These are phyloP conservation scores for Astragalus membranaceus DNA, from an alignment of 306 rosid genomes.

Conservation along the genomic window DNA sequence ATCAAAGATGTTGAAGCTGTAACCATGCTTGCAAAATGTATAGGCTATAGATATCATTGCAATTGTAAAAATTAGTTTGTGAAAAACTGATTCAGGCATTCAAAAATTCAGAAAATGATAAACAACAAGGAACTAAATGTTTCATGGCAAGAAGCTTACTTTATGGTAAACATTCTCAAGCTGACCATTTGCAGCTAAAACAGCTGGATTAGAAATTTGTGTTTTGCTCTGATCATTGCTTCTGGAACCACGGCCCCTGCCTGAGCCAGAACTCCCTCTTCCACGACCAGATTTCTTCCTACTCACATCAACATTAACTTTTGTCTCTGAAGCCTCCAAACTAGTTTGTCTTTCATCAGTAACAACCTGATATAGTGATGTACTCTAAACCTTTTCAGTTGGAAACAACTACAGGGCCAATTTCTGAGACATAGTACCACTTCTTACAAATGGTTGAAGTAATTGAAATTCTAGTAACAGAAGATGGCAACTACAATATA, in stretches of 20 bases:
- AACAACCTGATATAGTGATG: constrained; percentile 42
- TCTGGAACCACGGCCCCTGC: constrained; percentile 84
- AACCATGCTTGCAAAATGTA: constrained; percentile 7
- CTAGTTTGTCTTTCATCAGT: constrained; percentile 56
- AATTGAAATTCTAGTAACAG: constrained; percentile 5
- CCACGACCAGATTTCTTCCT: constrained; percentile 86
- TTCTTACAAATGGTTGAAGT: background rate
- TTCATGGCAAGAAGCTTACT: constrained; percentile 32
- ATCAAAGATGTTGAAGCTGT: background rate
- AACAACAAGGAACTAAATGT: constrained; percentile 8
- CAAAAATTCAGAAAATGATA: constrained; percentile 5
- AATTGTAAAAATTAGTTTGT: background rate
- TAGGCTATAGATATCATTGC: background rate
- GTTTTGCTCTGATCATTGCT: constrained; percentile 56
- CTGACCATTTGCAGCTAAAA: constrained; percentile 70
- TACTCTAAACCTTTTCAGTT: background rate
- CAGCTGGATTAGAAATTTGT: constrained; percentile 43
- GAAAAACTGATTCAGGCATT: background rate
- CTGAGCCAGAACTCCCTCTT: constrained; percentile 64
- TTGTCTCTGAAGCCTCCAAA: constrained; percentile 52
- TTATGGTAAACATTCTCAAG: constrained; percentile 44
- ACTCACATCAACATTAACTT: constrained; percentile 47
- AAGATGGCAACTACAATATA: background rate
- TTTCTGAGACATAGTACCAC: background rate
- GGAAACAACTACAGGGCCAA: background rate